Evolutionary conservation across 768 basidiomycete genomes (phyloP).

Genomic region (Multifurca ochricompacta): DNA sequence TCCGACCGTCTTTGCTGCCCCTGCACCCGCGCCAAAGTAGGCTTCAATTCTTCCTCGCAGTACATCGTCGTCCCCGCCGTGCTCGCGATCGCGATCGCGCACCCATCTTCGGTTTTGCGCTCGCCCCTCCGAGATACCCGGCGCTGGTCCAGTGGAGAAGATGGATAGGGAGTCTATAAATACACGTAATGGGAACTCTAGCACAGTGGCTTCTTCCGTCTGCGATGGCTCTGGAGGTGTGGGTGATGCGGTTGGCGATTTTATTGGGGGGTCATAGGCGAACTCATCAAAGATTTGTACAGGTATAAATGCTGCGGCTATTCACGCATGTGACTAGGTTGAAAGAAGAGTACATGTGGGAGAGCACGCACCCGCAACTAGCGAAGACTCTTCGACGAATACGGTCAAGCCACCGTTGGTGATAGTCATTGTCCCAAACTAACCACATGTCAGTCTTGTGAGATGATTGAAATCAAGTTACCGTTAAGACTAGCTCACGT

Average conservation of each 20-base stretch:
- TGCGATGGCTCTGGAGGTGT: slow-evolving; percentile 21
- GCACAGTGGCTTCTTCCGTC: slow-evolving; percentile 34
- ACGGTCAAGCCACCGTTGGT: slow-evolving; percentile 63
- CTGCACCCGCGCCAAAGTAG: slow-evolving; percentile 41
- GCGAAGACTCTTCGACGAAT: slow-evolving; percentile 78
- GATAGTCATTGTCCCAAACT: slow-evolving; percentile 75
- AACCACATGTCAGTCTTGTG: not conserved
- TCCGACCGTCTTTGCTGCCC: slow-evolving; percentile 70
- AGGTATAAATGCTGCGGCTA: slow-evolving; percentile 82
- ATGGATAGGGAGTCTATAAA: slow-evolving; percentile 89
- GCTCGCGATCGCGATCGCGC: slow-evolving; percentile 33
- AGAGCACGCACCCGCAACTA: slow-evolving; percentile 56
- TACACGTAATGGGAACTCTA: slow-evolving; percentile 79
- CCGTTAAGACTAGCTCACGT: slow-evolving; percentile 48
- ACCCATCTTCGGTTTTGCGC: slow-evolving; percentile 41
- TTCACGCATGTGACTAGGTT: not conserved
- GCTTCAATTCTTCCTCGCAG: slow-evolving; percentile 45
- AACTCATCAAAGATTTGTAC: slow-evolving; percentile 75
- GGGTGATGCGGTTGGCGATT: slow-evolving; percentile 22
- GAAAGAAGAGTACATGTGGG: not conserved
- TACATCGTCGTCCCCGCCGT: slow-evolving; percentile 37
- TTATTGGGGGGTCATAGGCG: slow-evolving; percentile 43
- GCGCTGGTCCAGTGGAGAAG: slow-evolving; percentile 65
- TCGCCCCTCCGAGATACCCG: slow-evolving; percentile 21
- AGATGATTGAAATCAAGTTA: not conserved